Base-by-base conservation (phyloP, 768 basidiomycete genomes). In the Rhizopogon vesiculosus region DNA sequence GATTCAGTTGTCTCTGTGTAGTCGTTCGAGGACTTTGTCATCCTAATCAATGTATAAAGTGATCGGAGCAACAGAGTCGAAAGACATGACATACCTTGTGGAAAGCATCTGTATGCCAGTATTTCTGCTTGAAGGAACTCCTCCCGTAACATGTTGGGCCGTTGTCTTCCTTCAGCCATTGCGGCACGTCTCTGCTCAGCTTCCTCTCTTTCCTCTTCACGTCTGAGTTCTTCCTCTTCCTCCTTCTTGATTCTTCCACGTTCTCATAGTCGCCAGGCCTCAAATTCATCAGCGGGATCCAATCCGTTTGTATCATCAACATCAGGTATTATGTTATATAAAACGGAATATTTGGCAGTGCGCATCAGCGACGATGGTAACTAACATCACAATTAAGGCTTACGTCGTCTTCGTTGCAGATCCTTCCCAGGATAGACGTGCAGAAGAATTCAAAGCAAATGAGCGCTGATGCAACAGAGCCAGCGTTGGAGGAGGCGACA, bases 71-170 rank as follows among this genome's bases (percentile, higher is more conserved):
- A 52, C n/a, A 39, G 41, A 42, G 41, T 50, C 28, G 55, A 42
- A 57, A 43, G 16, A 50, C 35, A 13, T 42, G 12, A 66, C 79
- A 33, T 56, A 91, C 94, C 82, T 94, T 91, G 70, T 97, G 93
- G 78, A 98, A 98, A 57, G 96, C 97, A 63, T 97, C 97, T 72
- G 95, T 98, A 76, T 99, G 97, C 86, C 93, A 98, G 69, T 97
- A 99, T 72, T 97, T 98, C 69, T 98, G 94, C n/a, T n/a, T n/a
- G n/a, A 59, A 98, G 71, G 74, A 98, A 98, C 66, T 91, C 91
- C 53, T 87, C 87, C 54, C 97, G 79, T 33, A 82, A 74, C 68
- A 90, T 85, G 56, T 92, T 80, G 2, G 94, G 95, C 42, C 77
- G 83, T 68, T 91, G 69, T 99, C 97, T 69, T 99, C 97, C 70